Conservation (phyloP, 208 protist species). For the Vickermania spadyakhi region DNA sequence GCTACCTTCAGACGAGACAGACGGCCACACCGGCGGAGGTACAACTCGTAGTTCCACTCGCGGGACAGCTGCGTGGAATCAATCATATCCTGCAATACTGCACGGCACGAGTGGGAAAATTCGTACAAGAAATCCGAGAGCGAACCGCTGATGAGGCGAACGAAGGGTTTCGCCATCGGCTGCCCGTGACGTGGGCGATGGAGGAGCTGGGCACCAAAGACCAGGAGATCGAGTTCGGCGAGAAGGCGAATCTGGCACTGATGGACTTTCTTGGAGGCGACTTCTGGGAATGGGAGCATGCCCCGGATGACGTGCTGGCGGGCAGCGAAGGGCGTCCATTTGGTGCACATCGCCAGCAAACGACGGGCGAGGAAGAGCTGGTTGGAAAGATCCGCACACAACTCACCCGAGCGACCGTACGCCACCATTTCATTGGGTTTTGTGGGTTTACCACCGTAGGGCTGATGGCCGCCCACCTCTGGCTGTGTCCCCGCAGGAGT, state of each 20-base stretch:
- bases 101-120: slow-evolving; percentile 13
- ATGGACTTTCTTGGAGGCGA: slow-evolving; percentile 7
- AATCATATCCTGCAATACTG: slow-evolving; percentile 25
- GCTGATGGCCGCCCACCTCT: not conserved
- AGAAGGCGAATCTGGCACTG: slow-evolving; percentile 14
- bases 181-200: slow-evolving; percentile 14
- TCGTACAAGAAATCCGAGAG: slow-evolving; percentile 18
- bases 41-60: slow-evolving; percentile 19
- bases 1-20: slow-evolving; percentile 16
- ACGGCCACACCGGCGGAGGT: slow-evolving; percentile 16
- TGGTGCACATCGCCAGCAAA: slow-evolving; percentile 17
- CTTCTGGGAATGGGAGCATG: slow-evolving; percentile 9
- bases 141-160: slow-evolving; percentile 10
- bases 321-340: slow-evolving; percentile 22
- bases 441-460: not conserved
- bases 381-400: slow-evolving; percentile 26
- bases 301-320: slow-evolving; percentile 17
- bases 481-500: not conserved
- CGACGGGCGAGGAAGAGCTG: slow-evolving; percentile 8
- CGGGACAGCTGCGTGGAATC: slow-evolving; percentile 19
- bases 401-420: slow-evolving; percentile 1
- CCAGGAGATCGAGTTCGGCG: slow-evolving; percentile 14
- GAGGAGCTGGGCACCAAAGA: slow-evolving; percentile 25
- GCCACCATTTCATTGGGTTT: slow-evolving; percentile 1
- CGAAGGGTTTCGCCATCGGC: not conserved